Conservation (phyloP, 2,329 filamentous ascomycete species). For the Diaporthe sp. region DNA sequence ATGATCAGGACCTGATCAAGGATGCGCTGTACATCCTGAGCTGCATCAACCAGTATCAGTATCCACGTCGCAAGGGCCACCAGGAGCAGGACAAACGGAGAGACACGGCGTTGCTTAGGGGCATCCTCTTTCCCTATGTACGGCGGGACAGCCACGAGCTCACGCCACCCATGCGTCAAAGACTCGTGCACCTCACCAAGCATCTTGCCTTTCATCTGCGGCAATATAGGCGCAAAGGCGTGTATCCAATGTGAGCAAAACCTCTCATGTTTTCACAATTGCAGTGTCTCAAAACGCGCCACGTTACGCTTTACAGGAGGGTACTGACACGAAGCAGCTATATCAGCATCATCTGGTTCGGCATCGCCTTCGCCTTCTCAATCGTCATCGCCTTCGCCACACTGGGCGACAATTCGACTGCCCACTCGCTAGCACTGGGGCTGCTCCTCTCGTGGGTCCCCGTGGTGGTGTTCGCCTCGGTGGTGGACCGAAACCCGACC, state of each 20-base stretch:
- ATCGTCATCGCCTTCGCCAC: slow-evolving; percentile 6
- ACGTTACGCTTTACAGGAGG: neutral
- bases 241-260: neutral
- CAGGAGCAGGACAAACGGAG: neutral
- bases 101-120: neutral
- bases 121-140: neutral
- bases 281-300: too few relatives aligned
- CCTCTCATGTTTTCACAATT: neutral
- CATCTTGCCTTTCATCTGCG: neutral
- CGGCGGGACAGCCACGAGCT: neutral
- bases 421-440: neutral
- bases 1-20: slow-evolving; percentile 8
- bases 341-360: slow-evolving; percentile 6
- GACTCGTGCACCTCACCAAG: neutral
- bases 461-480: neutral
- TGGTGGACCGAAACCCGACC: neutral
- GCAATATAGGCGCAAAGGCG: neutral
- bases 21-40: slow-evolving; percentile 1
- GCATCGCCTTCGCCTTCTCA: neutral
- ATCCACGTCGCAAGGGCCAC: neutral
- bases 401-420: neutral
- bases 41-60: slow-evolving; percentile 14
- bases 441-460: neutral
- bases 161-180: neutral
- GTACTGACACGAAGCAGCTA: neutral